Base-by-base conservation (phyloP, 1,139 yeast genomes). In the Yamadazyma triangularis region DNA sequence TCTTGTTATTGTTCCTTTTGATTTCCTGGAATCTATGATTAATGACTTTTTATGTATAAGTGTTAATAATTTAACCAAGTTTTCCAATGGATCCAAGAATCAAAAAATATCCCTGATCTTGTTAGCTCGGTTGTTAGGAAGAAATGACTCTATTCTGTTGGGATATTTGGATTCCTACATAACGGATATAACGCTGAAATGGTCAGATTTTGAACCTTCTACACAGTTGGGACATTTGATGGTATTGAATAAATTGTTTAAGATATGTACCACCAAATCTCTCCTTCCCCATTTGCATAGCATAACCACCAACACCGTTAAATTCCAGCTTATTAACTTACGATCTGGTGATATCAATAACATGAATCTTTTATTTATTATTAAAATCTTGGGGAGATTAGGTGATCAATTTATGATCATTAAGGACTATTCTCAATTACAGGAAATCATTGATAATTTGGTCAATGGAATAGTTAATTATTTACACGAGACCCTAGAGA, bases 1-100 rank as follows among this genome's bases (percentile, higher is more conserved):
- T 18, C 57, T 87, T 13, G 72, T 78, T 0, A 56, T 84, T 22
- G 77, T 79, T 0, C 96, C 97, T 0, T 88, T 88, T 48, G 67
- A 72, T 3, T 59, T 88, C 26, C 56, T 51, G 1, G 48, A 58
- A 0, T 50, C 53, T 4, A 40, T 76, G 9, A 58, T 67, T 2
- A 32, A 41, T 0, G 32, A 54, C 6, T 45, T 84, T 0, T 66
- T 60, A 33, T 30, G 44, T 0, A 41, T 68, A 7, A 67, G 70
- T 3, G 15, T 41, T 13, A 26, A 29, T 2, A 56, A 56, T 39
- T 50, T 73, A 25, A 33, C 35, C 3, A 41, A 32, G 20, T 47
- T 44, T 31, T 30, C 48, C 2, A 56, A 51, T 37, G 56, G 55
- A 2, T 57, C 65, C 3, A 56, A 56, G 30, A 53, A 60, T 16